phyloP scores from a whole-genome alignment of 805 yeast genomes.

The Blastobotrys parvus region DNA sequence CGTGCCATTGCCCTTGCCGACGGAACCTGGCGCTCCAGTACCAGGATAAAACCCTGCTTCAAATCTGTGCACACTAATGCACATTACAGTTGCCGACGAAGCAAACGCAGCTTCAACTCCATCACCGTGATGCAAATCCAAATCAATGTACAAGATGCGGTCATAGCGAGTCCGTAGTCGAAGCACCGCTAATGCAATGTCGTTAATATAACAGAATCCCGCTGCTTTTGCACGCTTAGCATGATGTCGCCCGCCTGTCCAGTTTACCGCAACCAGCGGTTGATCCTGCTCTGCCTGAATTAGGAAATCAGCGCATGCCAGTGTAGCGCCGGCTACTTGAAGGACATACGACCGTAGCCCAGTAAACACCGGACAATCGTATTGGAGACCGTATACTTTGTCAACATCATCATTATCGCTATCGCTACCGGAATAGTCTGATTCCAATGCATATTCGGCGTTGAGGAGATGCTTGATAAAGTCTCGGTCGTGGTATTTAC shows the following conservation, averaged over 20 bases:
- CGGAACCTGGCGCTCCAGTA: conserved; percentile 41
- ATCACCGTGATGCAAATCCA: conserved; percentile 76
- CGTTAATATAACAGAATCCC: conserved; percentile 71
- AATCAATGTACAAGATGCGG: conserved; percentile 52
- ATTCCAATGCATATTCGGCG: conserved; percentile 11
- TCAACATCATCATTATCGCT: conserved; percentile 4
- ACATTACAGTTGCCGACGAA: conserved; percentile 45
- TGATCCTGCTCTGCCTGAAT: background rate
- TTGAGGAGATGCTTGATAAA: conserved; percentile 37
- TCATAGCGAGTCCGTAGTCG: conserved; percentile 38
- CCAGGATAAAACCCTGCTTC: conserved; percentile 72
- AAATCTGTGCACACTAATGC: conserved; percentile 54
- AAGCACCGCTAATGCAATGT: conserved; percentile 48
- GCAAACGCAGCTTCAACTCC: conserved; percentile 65
- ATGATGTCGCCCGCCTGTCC: conserved; percentile 81
- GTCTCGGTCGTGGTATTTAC: conserved; percentile 40
- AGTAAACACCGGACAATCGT: conserved; percentile 61
- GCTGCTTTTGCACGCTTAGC: conserved; percentile 45
- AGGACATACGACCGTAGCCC: conserved; percentile 41
- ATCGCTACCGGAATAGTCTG: conserved; percentile 7
- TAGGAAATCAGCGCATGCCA: conserved; percentile 39
- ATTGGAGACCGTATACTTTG: conserved; percentile 38
- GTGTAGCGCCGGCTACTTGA: conserved; percentile 48
- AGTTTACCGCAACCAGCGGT: conserved; percentile 43
- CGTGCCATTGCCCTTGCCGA: conserved; percentile 32